A percentile compares a stretch with the other conserved stretches of the same genome.
Conservation (phyloP, 1,284 basidiomycete genomes). For the Meira nashicola region DNA sequence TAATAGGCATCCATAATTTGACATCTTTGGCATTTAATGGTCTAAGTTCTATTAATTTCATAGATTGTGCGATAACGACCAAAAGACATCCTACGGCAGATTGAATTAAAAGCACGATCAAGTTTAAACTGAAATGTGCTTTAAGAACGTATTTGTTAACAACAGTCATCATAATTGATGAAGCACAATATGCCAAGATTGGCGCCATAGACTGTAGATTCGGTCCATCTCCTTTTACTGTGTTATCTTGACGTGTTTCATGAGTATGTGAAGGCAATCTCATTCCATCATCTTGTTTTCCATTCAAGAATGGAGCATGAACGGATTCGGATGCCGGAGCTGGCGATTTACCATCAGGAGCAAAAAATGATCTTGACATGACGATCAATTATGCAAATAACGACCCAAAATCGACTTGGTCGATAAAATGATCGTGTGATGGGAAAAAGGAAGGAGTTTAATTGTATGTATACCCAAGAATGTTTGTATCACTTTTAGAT, state of each 20-base stretch:
- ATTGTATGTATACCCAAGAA: too few relatives aligned
- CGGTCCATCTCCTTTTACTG: background rate
- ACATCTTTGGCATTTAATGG: constrained; percentile 79
- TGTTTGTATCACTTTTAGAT: too few relatives aligned
- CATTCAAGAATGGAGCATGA: background rate
- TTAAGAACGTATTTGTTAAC: constrained; percentile 99
- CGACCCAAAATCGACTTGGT: background rate
- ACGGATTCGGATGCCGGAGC: background rate
- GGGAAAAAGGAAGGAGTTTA: too few relatives aligned
- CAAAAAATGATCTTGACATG: constrained; percentile 11
- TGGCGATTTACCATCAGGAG: constrained; percentile 3
- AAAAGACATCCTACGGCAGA: constrained; percentile 69
- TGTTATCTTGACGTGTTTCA: background rate
- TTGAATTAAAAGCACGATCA: constrained; percentile 86
- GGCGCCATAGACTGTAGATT: constrained; percentile 61
- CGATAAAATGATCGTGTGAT: background rate
- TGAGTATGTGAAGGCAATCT: background rate
- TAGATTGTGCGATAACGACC: constrained; percentile 68
- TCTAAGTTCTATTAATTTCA: constrained; percentile 82
- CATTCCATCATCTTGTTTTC: background rate
- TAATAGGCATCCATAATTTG: constrained; percentile 90
- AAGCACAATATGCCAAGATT: constrained; percentile 83
- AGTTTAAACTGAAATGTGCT: constrained; percentile 90
- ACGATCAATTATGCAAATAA: background rate
- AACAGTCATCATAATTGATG: constrained; percentile 95